Conservation (phyloP, 805 yeast species). For the Barnettozyma vustinii region DNA sequence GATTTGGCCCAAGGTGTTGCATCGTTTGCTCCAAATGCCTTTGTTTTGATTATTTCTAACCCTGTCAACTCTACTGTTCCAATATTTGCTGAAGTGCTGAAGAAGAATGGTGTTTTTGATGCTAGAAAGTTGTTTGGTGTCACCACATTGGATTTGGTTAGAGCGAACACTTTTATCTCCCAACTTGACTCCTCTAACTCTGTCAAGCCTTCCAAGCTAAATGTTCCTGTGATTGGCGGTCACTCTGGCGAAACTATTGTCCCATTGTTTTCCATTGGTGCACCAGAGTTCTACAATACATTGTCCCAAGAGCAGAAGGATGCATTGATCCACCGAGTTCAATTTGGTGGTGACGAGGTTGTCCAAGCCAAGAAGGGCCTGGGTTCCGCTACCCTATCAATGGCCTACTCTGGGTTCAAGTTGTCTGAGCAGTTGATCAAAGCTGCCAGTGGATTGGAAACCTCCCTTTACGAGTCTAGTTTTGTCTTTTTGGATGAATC, state of each 20-base stretch:
- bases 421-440: slow-evolving; percentile 63
- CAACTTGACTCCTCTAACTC: slow-evolving; percentile 15
- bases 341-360: slow-evolving; percentile 86
- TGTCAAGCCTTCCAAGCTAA: slow-evolving; percentile 22
- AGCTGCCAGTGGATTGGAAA: slow-evolving; percentile 39
- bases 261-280: slow-evolving; percentile 63
- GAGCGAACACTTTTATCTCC: slow-evolving; percentile 56
- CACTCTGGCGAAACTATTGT: slow-evolving; percentile 82
- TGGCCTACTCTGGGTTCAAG: slow-evolving; percentile 83
- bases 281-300: slow-evolving; percentile 30
- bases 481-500: slow-evolving; percentile 48
- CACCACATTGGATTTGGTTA: slow-evolving; percentile 71
- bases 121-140: slow-evolving; percentile 80
- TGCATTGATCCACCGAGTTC: slow-evolving; percentile 65
- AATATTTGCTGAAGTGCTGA: slow-evolving; percentile 73
- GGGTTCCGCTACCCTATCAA: slow-evolving; percentile 80
- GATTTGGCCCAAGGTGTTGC: slow-evolving; percentile 70
- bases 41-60: slow-evolving; percentile 64
- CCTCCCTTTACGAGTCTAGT: slow-evolving; percentile 36
- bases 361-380: slow-evolving; percentile 82
- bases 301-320: slow-evolving; percentile 22
- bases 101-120: slow-evolving; percentile 65
- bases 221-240: slow-evolving; percentile 77
- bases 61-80: slow-evolving; percentile 86
- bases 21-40: slow-evolving; percentile 61